Evolutionary conservation across 176 grass and related monocot genomes (phyloP).

Genomic region (Ensete glaucum): DNA sequence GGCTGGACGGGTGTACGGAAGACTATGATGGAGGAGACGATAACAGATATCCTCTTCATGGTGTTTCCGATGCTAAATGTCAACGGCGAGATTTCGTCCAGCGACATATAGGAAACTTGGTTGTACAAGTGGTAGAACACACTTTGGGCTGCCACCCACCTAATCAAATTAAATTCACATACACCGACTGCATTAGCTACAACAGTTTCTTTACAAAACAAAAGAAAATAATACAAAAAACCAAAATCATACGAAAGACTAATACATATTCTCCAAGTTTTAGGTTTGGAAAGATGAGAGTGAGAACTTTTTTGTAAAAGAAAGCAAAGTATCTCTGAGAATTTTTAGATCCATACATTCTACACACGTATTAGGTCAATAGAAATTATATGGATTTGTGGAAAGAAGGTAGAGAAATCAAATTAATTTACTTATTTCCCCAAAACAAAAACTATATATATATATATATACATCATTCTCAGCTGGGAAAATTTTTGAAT

Average conservation of each 20-base stretch:
- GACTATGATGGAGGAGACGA: neutral
- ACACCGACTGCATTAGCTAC: neutral
- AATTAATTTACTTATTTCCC: neutral
- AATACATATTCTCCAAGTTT: neutral
- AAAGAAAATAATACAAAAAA: neutral
- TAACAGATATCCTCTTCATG: neutral
- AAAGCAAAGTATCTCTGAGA: no score
- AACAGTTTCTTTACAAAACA: no score
- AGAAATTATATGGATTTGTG: neutral
- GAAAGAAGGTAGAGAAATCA: neutral
- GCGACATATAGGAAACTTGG: neutral
- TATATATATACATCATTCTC: no score
- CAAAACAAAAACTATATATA: no score
- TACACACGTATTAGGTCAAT: no score
- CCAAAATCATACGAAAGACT: neutral
- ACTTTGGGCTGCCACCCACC: neutral
- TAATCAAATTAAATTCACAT: neutral
- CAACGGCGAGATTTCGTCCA: neutral
- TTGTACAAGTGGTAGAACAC: neutral
- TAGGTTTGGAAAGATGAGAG: no score
- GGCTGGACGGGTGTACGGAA: neutral
- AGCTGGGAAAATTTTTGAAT: no score
- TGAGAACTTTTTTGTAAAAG: no score
- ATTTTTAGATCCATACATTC: no score
- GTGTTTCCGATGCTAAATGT: neutral